Evolutionary conservation across 495 filamentous ascomycete species (phyloP), one percentile per base, ranked within the genome.

Genomic region (Talaromyces trachyspermus): DNA sequence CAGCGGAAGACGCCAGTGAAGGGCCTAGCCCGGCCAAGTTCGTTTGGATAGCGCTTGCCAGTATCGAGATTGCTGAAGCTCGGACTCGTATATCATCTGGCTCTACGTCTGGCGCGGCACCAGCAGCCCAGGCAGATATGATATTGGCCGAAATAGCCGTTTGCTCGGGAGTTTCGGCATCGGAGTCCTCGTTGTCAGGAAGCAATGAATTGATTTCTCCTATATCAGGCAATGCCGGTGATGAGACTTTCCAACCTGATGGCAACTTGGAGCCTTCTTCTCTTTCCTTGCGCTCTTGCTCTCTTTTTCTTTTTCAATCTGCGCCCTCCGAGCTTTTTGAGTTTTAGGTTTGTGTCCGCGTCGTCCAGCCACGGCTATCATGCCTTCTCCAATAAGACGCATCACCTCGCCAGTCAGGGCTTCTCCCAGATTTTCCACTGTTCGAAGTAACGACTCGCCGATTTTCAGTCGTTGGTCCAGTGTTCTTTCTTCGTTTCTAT

Each of bases 81-180:
- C 89, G 79, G 29, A 89, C 73, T 11, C 89, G 75, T 2, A 91
- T 68, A 55, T 95, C 88, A 54, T 95, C 89, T 15, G 76, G 70
- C 19, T 70, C 61, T 18, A 63, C 58, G 40, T 71, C 66, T 4
- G 56, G 46, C 0, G 77, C 73, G 1, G 80, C 76, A 43, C 76
- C 84, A 33, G 74, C 74, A 43, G 81, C 78, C 89, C 89, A 95
- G 4, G 84, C 84, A 4, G 72, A 65, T 2, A 94, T 72, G 29
- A 94, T 86, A 38, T 75, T 74, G 12, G 74, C 73, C 0, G 84
- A 65, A 9, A 80, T 62, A 2, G 72, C 74, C 18, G 75, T 65
- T 51, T 77, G 72, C 30, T 73, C 68, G 2, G 74, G 63, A 2
- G 70, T 54, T 10, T 77, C 68, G 5, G 54, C 49, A 5, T 72